Conservation (phyloP, 2,329 filamentous ascomycete genomes). For the Fusarium fujikuroi region DNA sequence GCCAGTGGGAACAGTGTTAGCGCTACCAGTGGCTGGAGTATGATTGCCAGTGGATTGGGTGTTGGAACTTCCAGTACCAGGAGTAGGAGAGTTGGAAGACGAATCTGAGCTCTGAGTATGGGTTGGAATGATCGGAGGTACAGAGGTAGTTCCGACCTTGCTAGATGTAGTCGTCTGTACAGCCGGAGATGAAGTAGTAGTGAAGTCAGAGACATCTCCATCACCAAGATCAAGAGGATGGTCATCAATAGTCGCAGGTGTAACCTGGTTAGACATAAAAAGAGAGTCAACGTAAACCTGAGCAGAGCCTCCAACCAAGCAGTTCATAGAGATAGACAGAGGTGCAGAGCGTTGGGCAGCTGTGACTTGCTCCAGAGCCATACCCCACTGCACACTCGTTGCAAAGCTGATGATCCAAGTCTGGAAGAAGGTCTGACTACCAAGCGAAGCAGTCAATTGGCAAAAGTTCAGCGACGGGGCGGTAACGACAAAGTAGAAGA, state of each 20-base stretch:
- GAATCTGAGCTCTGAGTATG: not conserved
- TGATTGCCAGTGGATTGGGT: not conserved
- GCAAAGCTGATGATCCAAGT: not conserved
- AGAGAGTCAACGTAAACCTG: conserved; percentile 28
- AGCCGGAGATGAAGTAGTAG: not conserved
- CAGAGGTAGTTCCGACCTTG: not conserved
- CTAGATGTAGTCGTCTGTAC: not conserved
- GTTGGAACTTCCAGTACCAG: not conserved
- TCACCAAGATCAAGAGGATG: conserved; percentile 21
- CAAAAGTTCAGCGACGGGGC: not conserved
- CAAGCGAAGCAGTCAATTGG: conserved; percentile 22
- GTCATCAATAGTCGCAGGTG: conserved; percentile 18
- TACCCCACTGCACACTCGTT: not conserved
- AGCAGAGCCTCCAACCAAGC: not conserved
- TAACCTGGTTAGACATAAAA: conserved; percentile 34
- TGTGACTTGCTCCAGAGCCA: not conserved
- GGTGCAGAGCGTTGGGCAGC: not conserved
- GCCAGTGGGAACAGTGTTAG: not conserved
- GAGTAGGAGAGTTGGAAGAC: rapidly evolving
- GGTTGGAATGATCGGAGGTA: not conserved
- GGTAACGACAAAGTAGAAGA: conserved; percentile 11
- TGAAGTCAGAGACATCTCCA: not conserved
- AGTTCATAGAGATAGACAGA: conserved; percentile 11
- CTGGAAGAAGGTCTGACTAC: not conserved
- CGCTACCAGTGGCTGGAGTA: not conserved